Evolutionary conservation across 2,329 filamentous ascomycete species (phyloP), one percentile per base, ranked within the genome.

Genomic region (Nothopassalora personata): DNA sequence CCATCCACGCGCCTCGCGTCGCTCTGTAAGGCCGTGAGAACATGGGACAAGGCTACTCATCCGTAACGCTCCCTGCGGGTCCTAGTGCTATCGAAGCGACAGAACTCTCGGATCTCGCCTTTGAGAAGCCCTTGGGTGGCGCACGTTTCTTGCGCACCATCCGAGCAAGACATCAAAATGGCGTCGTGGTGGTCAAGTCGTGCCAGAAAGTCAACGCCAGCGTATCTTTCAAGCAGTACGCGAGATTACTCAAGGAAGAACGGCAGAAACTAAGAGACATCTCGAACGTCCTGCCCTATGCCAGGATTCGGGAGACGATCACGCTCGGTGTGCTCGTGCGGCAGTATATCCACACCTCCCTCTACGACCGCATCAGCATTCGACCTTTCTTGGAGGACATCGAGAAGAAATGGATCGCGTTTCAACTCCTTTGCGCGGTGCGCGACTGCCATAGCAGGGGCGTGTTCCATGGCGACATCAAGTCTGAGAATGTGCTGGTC

Each of bases 341-440:
- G 54, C 95, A 97, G 75, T 97, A 90, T 72, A 86, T 97, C 61
- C 94, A 97, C 76, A 97, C 89, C 79, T 97, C 94, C 27, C 83
- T 99, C 4, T 99, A 99, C 77, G 94, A 99, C 77, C 89, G 94
- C 56, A 86, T 99, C 75, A 96, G 94, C 75, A 99, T 94, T 8
- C 86, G 95, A 7, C 95, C 94, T 0, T 99, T 99, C 68, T 80
- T 97, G 9, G 95, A 99, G 75, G 90, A 96, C 65, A 94, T 99
- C 65, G 94, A 99, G 75, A 97, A 97, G 81, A 97, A 96, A 78
- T 99, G 94, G 94, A 83, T 99, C 53, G 90, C 93, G 0, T 99
- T 96, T 69, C 94, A 99, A 77, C 83, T 99, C 2, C 82, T 99
- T 10, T 97, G 91, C 73, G 92, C 90, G 2, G 79, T 99, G 59